phyloP scores from a whole-genome alignment of 176 grass and related monocot genomes.

The Paspalum notatum region DNA sequence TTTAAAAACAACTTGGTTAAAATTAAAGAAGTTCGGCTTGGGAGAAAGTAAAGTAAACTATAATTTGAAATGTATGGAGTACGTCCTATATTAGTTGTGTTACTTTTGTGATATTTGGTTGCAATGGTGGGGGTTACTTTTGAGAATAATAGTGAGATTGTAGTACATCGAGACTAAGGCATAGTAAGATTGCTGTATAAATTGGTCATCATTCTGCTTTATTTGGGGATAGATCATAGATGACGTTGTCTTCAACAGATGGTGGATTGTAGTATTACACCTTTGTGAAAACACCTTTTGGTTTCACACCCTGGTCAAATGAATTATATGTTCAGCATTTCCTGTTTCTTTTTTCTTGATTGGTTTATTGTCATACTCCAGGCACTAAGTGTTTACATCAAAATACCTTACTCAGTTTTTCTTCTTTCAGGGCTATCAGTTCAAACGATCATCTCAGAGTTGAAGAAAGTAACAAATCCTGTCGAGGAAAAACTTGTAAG shows the following conservation, averaged over 20 bases:
- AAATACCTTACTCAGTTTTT: constrained; percentile 37
- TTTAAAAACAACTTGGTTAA: too few relatives aligned
- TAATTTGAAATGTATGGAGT: neutral
- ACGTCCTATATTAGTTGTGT: neutral
- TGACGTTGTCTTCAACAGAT: neutral
- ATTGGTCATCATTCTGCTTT: neutral
- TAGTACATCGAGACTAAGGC: neutral
- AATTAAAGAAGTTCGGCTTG: too few relatives aligned
- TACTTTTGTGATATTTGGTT: constrained; percentile 27
- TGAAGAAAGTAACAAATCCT: constrained; percentile 32
- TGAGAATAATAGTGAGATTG: neutral
- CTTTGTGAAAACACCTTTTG: too few relatives aligned
- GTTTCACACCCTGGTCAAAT: constrained; percentile 20
- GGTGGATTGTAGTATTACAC: neutral
- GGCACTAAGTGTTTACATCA: constrained; percentile 5
- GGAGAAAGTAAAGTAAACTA: too few relatives aligned
- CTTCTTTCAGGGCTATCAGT: constrained; percentile 42
- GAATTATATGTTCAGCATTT: neutral
- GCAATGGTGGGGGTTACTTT: neutral
- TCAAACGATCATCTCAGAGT: constrained; percentile 38
- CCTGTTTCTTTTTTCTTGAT: neutral
- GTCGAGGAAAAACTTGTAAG: constrained; percentile 54
- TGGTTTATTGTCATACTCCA: constrained; percentile 2
- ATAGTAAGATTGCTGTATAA: constrained; percentile 14
- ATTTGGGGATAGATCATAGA: neutral